Base-by-base conservation (phyloP, 306 rosid genomes). In the Canavalia ensiformis region DNA sequence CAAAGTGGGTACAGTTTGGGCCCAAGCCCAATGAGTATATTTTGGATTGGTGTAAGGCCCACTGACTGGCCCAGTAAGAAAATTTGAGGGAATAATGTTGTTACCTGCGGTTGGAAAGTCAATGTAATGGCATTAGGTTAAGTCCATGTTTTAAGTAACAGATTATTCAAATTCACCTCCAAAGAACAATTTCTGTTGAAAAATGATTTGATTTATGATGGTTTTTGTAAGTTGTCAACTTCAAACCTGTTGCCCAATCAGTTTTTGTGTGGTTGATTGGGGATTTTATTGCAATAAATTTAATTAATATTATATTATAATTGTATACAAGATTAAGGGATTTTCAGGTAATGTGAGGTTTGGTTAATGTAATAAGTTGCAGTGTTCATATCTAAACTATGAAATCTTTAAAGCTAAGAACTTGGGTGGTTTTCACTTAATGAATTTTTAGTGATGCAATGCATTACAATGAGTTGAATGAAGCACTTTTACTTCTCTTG, bases 151-250 rank as follows among this genome's bases (percentile, higher is more conserved):
- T 37, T 47, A 70, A 70, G 74, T 56, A 35, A 62, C 2, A 39
- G 45, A n/a, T 39, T 51, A 25, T 58, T 58, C 7, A 35, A 76
- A 76, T 4, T 46, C 10, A 29, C 77, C 13, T 31, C 41, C 12
- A 8, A 33, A 51, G 25, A 63, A 72, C 7, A 18, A 25, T 30
- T 73, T 81, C 29, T 8, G 6, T 39, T 51, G 52, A 63, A 45
- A 18, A 63, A 68, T 69, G n/a, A 68, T 68, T 78, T 55, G 75
- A 51, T 68, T 72, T 39, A 74, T 62, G 67, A 51, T 50, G 58
- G 50, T 11, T 54, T 54, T 69, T 80, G 8, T 28, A 10, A 68
- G 75, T 68, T 65, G 71, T 65, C 73, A 49, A 63, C 71, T 62
- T 62, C 71, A 0, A 31, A 3, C 31, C 62, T 58, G 56, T 6